Percentiles rank a stretch among this genome's conserved stretches.
phyloP scores from a whole-genome alignment of 129 eudicot genomes.

The Flaveria ramosissima region DNA sequence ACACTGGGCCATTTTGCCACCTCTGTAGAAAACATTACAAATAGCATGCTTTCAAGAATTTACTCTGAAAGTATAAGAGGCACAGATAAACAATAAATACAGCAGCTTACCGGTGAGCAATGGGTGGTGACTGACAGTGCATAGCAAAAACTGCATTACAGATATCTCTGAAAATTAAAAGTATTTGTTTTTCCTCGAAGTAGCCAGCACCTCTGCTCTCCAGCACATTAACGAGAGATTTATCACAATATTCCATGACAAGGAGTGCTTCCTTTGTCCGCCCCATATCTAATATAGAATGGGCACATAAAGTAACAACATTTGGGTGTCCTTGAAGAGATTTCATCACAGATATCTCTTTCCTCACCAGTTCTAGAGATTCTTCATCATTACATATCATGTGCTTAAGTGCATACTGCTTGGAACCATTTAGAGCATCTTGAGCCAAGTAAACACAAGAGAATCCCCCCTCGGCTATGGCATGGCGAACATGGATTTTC shows the following conservation, averaged over 20 bases:
- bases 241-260: conserved; percentile 92
- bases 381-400: conserved; percentile 94
- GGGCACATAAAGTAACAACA: conserved; percentile 64
- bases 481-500: conserved; percentile 81
- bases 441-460: conserved; percentile 92
- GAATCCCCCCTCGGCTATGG: conserved; percentile 91
- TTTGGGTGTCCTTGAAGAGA: conserved; percentile 95
- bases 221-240: conserved; percentile 84
- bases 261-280: conserved; percentile 88
- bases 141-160: conserved; percentile 99
- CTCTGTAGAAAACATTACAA: neutral
- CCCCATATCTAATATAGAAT: conserved; percentile 84
- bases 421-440: conserved; percentile 82
- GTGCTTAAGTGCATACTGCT: conserved; percentile 95
- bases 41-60: neutral
- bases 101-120: conserved; percentile 82
- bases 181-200: conserved; percentile 86
- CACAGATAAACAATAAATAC: neutral
- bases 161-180: conserved; percentile 76
- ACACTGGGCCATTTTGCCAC: neutral
- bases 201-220: conserved; percentile 95
- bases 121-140: conserved; percentile 97
- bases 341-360: conserved; percentile 91
- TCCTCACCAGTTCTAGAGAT: conserved; percentile 76
- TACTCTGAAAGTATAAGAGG: neutral